Evolutionary conservation across 1,284 basidiomycete genomes (phyloP), one percentile per base, ranked within the genome.

Genomic region (Ceratobasidium sp.): DNA sequence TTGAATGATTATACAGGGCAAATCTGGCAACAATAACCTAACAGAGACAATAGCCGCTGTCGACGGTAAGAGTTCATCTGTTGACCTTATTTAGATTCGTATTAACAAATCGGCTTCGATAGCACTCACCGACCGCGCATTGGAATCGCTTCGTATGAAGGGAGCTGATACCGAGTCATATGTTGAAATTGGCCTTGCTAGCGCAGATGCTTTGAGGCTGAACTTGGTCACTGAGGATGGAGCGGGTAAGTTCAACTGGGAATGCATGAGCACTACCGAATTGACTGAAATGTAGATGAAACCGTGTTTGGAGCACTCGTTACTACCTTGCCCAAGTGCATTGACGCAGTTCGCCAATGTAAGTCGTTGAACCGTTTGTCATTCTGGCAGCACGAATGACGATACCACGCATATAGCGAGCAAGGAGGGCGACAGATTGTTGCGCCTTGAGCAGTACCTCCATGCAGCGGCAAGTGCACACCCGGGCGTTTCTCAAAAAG

Each of bases 371-470:
- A 29, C 10, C 43, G 2, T 27, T 42, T 70, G 72, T n/a, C 32
- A 47, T 20, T 64, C 22, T 57, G 43, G 58, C 64, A 6, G 27
- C 12, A 4, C 32, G 3, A 29, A 4, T 34, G 38, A 53, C 25
- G 40, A 27, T 49, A 69, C 55, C 71, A 10, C 70, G 25, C 52
- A 31, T 10, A 0, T 72, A 83, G 82, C 79, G 12, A 78, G 77
- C 31, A 77, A 79, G 45, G 73, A 77, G 5, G 86, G 86, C 5
- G 87, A 88, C 74, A 77, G 84, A 2, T 80, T 87, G 29, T 80
- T 92, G 64, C 85, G 90, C 42, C 78, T 97, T 38, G 94, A 97
- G 76, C 94, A 91, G 74, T 93, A 88, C 76, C 81, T 94, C 20
- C 82, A 88, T 35, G 83, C 86, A 55, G 80, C 92, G 69, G 94